Evolutionary conservation across 139 green algal genomes (phyloP), one percentile per base, ranked within the genome.

Genomic region (Medakamo hakoo): DNA sequence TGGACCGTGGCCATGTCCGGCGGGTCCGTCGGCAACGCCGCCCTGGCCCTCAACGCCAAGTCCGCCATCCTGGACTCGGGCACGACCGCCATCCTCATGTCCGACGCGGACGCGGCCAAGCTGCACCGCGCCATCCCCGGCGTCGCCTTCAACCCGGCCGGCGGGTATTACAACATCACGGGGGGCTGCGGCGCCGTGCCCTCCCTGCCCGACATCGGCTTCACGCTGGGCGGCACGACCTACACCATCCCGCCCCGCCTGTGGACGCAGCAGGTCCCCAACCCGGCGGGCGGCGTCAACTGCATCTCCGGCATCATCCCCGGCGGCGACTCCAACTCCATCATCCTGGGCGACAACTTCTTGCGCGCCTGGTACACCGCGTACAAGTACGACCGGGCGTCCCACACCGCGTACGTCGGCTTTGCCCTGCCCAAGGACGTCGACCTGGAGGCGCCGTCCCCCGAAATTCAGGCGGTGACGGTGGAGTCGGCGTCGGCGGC

Each of bases 271-370:
- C 24, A 31, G 59, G 59, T 64, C 19, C 58, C 58, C 26, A 63
- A 40, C 58, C 23, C 2, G 58, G 28, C 21, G 29, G 40, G 29
- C 4, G 49, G 25, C 4, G 28, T 4, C 18, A 24, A 30, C 22
- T 64, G 59, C 59, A 64, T 64, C 1, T 49, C 25, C 29, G 59
- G 29, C 22, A 64, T 64, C 59, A 64, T 64, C 24, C 59, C 59
- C 22, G 59, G 59, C 29, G 59, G 59, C 3, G 59, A 64, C 30
- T 21, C 21, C 21, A 25, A 56, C 30, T 55, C 59, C 2, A 31
- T 64, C 19, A 64, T 64, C 22, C 59, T 64, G 59, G 59, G 59
- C 19, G 30, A 64, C 59, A 64, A 64, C 59, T 64, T 64, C 30
- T 56, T 64, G 59, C 59, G 59, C 25, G 21, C 29, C 1, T 64